Percentiles rank a stretch among this genome's conserved stretches.
Conservation (phyloP, 305 asterid species). For the Striga hermonthica region DNA sequence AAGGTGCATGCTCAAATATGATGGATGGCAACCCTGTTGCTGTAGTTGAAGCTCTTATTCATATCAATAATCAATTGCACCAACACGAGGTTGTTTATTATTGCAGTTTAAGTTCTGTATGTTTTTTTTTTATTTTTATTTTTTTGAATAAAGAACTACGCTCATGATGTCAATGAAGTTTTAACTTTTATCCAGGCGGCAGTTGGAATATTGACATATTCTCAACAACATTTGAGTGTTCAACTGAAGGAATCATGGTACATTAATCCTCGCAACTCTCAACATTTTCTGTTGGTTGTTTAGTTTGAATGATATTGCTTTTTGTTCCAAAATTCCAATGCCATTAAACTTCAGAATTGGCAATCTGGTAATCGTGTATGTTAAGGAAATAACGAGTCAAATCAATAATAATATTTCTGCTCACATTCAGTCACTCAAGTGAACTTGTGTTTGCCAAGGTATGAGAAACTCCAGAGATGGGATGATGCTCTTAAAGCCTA, state of each 20-base stretch:
- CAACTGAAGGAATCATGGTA: constrained; percentile 98
- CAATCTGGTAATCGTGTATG: constrained; percentile 9
- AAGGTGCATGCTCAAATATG: constrained; percentile 82
- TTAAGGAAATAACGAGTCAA: constrained; percentile 7
- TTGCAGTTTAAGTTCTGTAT: constrained; percentile 13
- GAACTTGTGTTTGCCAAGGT: constrained; percentile 52
- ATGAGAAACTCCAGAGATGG: constrained; percentile 98
- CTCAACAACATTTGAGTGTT: constrained; percentile 90
- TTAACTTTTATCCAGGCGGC: constrained; percentile 68
- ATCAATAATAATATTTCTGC: constrained; percentile 12
- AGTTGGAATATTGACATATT: constrained; percentile 93
- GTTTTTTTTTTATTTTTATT: too few species aligned
- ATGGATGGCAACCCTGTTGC: constrained; percentile 94
- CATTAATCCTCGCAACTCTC: constrained; percentile 13
- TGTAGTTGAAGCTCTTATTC: constrained; percentile 97
- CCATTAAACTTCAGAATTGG: constrained; percentile 16
- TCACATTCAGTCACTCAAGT: constrained; percentile 29
- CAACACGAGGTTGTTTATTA: constrained; percentile 78
- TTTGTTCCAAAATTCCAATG: not conserved
- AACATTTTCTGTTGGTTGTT: constrained; percentile 10
- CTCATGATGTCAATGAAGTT: constrained; percentile 28
- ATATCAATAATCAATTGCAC: constrained; percentile 94
- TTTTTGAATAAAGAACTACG: not conserved
- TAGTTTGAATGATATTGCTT: constrained; percentile 23
- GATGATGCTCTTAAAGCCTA: constrained; percentile 99